phyloP scores from a whole-genome alignment of 2,329 filamentous ascomycete genomes.

The Fusarium incarnatum region DNA sequence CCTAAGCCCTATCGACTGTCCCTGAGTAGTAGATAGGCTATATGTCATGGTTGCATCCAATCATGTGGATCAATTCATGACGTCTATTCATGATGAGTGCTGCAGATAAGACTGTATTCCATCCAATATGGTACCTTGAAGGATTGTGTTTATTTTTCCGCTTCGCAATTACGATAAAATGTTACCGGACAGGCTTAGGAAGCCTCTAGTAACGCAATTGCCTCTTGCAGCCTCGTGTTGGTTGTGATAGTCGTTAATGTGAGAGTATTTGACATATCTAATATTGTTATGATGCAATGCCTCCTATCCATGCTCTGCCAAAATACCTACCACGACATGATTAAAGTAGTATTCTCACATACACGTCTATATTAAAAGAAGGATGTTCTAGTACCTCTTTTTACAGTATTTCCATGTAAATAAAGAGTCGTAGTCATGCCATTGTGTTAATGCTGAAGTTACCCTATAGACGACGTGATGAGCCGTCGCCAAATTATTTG shows the following conservation, averaged over 20 bases:
- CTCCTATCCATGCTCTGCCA: accelerated
- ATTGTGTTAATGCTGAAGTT: background rate
- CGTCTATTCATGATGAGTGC: background rate
- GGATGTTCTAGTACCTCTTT: accelerated
- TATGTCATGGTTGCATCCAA: background rate
- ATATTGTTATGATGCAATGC: accelerated
- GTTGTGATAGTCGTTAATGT: background rate
- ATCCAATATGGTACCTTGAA: background rate
- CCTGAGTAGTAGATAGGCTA: background rate
- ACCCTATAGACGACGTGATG: background rate
- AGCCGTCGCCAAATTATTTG: background rate
- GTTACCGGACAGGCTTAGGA: background rate
- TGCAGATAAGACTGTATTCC: no score
- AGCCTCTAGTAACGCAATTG: background rate
- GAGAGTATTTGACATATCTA: no score
- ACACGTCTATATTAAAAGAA: background rate
- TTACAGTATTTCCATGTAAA: background rate
- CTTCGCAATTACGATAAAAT: background rate
- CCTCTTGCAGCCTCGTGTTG: background rate
- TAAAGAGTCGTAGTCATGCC: background rate
- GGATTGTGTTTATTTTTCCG: background rate
- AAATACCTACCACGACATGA: background rate
- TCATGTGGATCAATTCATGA: background rate
- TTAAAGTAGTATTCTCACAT: background rate
- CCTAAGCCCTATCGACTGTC: background rate